Evolutionary conservation across 139 green algal species (phyloP).

Genomic region (Coelastrella sp.): DNA sequence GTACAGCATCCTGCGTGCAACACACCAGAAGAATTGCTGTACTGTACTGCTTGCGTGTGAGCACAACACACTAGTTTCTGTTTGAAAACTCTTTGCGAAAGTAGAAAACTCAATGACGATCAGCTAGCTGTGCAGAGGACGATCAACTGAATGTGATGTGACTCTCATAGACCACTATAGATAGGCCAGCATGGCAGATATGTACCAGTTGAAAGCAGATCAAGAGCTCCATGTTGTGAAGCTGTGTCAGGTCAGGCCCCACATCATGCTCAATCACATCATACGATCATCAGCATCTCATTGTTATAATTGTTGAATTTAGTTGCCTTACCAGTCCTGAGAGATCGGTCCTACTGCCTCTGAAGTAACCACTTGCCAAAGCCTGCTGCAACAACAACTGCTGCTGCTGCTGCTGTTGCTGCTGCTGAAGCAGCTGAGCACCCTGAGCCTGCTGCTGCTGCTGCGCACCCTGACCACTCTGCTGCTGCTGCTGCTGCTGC

Average conservation of each 20-base stretch:
- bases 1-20: conserved; percentile 9
- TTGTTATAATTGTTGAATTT: not conserved
- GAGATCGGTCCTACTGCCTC: conserved; percentile 21
- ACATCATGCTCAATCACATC: too few relatives aligned
- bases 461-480: conserved; percentile 31
- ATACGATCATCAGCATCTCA: not conserved
- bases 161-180: too few relatives aligned
- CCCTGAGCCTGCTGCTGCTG: conserved; percentile 17
- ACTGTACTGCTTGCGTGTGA: too few relatives aligned
- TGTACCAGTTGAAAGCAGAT: too few relatives aligned
- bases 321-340: conserved; percentile 13
- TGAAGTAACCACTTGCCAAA: conserved; percentile 23
- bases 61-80: too few relatives aligned
- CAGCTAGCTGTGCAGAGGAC: too few relatives aligned
- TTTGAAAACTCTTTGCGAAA: too few relatives aligned
- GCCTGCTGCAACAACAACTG: conserved; percentile 40
- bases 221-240: too few relatives aligned
- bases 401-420: conserved; percentile 45
- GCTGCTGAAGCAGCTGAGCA: conserved; percentile 46
- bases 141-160: too few relatives aligned
- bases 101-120: too few relatives aligned
- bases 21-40: not conserved
- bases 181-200: too few relatives aligned
- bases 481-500: conserved; percentile 51
- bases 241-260: too few relatives aligned